A percentile compares a stretch with the other conserved stretches of the same genome.
These are phyloP conservation scores for Fusarium xylarioides DNA, from an alignment of 2,329 filamentous ascomycete genomes.

Conservation along the genomic window DNA sequence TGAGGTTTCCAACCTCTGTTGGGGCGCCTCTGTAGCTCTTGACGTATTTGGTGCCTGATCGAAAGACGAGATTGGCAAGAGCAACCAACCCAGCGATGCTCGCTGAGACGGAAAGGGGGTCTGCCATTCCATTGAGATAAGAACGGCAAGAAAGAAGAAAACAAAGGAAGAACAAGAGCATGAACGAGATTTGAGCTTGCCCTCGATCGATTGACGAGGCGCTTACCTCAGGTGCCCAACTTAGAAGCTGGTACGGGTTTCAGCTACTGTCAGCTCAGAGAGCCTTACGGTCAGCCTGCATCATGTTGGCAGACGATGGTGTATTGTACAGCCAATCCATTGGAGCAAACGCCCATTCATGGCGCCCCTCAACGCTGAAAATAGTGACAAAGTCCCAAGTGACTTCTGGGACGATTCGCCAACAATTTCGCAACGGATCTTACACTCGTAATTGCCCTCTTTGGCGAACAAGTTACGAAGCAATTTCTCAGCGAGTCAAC, in stretches of 20 bases:
- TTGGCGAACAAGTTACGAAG: neutral
- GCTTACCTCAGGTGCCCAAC: neutral
- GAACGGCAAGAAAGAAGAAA: neutral
- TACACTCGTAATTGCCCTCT: neutral
- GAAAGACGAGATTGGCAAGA: conserved; percentile 21
- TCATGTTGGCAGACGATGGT: neutral
- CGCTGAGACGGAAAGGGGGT: conserved; percentile 10
- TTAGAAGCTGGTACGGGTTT: neutral
- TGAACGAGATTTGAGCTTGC: no score
- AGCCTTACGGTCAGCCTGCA: neutral
- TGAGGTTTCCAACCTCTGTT: neutral
- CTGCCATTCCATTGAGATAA: neutral
- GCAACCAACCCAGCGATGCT: conserved; percentile 20
- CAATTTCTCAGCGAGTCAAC: neutral
- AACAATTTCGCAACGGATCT: neutral
- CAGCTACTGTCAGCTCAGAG: neutral
- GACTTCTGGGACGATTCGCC: neutral
- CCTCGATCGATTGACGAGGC: neutral
- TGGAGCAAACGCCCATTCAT: neutral
- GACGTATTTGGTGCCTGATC: neutral
- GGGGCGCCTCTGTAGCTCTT: neutral
- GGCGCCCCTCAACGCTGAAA: neutral
- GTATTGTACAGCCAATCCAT: neutral
- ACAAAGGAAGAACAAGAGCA: neutral
- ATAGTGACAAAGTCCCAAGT: neutral